Evolutionary conservation across 2,329 filamentous ascomycete species (phyloP).

Genomic region (Epichloe sylvatica): DNA sequence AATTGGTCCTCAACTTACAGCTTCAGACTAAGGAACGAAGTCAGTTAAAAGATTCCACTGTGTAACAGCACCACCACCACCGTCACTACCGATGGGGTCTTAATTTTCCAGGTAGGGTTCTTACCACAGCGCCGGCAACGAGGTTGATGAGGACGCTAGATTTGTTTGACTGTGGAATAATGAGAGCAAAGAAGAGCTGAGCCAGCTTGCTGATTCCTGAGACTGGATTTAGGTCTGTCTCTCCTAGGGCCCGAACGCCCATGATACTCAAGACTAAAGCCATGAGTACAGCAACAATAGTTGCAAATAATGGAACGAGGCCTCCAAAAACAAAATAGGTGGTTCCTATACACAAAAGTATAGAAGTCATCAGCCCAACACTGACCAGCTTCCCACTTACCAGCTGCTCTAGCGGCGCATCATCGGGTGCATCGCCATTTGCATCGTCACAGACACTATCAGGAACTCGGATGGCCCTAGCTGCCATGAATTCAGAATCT

Average conservation of each 20-base stretch:
- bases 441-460: constrained; percentile 5
- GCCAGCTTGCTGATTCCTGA: constrained; percentile 94
- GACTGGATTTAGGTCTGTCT: constrained; percentile 93
- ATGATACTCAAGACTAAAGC: constrained; percentile 67
- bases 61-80: too few species aligned
- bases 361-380: constrained; percentile 62
- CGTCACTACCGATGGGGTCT: too few species aligned
- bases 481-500: neutral
- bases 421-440: constrained; percentile 41
- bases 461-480: neutral
- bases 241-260: constrained; percentile 53
- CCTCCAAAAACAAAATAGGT: constrained; percentile 74
- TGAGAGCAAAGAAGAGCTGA: constrained; percentile 84
- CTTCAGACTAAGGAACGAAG: constrained; percentile 22
- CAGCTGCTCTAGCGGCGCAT: constrained; percentile 73
- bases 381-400: constrained; percentile 58
- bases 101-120: neutral
- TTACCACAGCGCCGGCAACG: constrained; percentile 69
- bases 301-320: constrained; percentile 66
- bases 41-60: neutral
- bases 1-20: constrained; percentile 14
- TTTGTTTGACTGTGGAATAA: constrained; percentile 65
- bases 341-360: constrained; percentile 65
- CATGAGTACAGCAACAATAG: constrained; percentile 66
- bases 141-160: constrained; percentile 92